phyloP scores from a whole-genome alignment of 164 flowering plant genomes.

The Kingdonia uniflora region DNA sequence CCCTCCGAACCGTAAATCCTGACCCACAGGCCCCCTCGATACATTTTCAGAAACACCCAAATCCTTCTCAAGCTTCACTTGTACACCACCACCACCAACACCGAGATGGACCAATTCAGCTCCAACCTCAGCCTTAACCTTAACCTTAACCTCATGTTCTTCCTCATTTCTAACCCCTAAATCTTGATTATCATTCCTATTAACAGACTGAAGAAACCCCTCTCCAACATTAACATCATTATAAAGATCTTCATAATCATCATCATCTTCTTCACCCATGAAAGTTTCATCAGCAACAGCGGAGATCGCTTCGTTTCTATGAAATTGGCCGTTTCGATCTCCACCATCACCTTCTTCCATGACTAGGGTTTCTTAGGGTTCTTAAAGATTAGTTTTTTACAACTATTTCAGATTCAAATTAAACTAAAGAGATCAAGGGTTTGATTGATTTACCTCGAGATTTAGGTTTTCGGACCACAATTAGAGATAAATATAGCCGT shows the following conservation, averaged over 20 bases:
- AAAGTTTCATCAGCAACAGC: slow-evolving; percentile 49
- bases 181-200: slow-evolving; percentile 30
- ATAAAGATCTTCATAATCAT: slow-evolving; percentile 79
- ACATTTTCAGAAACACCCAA: slow-evolving; percentile 14
- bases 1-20: slow-evolving; percentile 23
- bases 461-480: too few species aligned
- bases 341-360: slow-evolving; percentile 25
- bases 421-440: too few species aligned
- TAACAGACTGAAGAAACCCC: slow-evolving; percentile 51
- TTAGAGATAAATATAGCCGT: too few species aligned
- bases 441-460: too few species aligned
- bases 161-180: slow-evolving; percentile 14
- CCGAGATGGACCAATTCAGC: slow-evolving; percentile 19
- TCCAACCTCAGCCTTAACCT: slow-evolving; percentile 6
- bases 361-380: too few species aligned
- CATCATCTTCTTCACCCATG: slow-evolving; percentile 25
- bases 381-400: too few species aligned
- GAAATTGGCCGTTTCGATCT: slow-evolving; percentile 46
- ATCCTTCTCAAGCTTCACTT: slow-evolving; percentile 15
- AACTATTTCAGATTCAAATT: too few species aligned
- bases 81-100: slow-evolving; percentile 15
- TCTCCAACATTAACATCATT: slow-evolving; percentile 88
- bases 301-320: slow-evolving; percentile 62
- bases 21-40: slow-evolving; percentile 16
- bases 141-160: slow-evolving; percentile 12